Percentiles rank a stretch among this genome's conserved stretches.
phyloP scores from a whole-genome alignment of 2,329 filamentous ascomycete genomes.

The Pseudogymnoascus pannorum region DNA sequence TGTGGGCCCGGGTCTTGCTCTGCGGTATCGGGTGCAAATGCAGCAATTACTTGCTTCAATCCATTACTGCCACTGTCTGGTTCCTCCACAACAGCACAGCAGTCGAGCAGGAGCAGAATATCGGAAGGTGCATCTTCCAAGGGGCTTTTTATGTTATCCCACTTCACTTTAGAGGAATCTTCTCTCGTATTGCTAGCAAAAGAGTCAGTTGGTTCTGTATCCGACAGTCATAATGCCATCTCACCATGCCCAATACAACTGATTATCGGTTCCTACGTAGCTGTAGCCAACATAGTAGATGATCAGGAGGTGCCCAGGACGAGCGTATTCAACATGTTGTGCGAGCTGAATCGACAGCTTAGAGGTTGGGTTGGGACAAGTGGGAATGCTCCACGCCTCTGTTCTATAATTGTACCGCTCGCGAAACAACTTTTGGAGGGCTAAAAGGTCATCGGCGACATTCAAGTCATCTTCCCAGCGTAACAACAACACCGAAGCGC shows the following conservation, averaged over 20 bases:
- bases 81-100: conserved; percentile 48
- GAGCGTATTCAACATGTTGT: conserved; percentile 50
- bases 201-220: conserved; percentile 29
- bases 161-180: conserved; percentile 54
- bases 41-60: conserved; percentile 55
- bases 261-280: conserved; percentile 49
- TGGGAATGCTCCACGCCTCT: conserved; percentile 54
- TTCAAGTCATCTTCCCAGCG: conserved; percentile 55
- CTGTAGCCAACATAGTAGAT: conserved; percentile 59
- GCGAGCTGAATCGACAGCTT: conserved; percentile 55
- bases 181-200: conserved; percentile 45
- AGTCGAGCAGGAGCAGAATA: conserved; percentile 55
- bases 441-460: conserved; percentile 45
- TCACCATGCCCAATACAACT: conserved; percentile 62
- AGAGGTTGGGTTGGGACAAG: conserved; percentile 49
- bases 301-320: conserved; percentile 53
- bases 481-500: conserved; percentile 53
- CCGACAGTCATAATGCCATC: conserved; percentile 27
- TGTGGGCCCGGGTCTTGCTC: conserved; percentile 38
- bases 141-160: conserved; percentile 54
- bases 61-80: conserved; percentile 45
- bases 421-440: conserved; percentile 50
- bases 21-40: conserved; percentile 47
- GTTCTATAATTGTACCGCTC: conserved; percentile 55
- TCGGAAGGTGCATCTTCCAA: conserved; percentile 58